Conservation (phyloP, 345 rosid genomes). For the Psidium friedrichsthalianum region DNA sequence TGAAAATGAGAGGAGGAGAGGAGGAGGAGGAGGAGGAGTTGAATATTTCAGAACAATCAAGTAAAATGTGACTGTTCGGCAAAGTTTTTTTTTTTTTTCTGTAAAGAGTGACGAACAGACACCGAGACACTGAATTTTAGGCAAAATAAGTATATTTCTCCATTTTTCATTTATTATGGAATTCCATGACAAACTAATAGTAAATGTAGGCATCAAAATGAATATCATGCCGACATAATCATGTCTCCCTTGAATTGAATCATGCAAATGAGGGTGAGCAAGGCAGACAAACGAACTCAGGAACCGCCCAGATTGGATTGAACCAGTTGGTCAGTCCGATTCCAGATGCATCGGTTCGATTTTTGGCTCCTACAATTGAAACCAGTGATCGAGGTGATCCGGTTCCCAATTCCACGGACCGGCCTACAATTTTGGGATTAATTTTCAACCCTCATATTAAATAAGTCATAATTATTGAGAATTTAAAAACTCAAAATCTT, state of each 20-base stretch:
- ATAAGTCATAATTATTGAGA: too few relatives aligned
- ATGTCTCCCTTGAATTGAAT: not conserved
- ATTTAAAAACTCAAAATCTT: too few relatives aligned
- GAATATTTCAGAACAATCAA: not conserved
- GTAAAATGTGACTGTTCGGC: not conserved
- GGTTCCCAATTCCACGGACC: fast-evolving
- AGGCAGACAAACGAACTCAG: too few relatives aligned
- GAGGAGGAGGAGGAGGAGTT: too few relatives aligned
- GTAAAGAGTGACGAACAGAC: not conserved
- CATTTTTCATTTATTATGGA: not conserved
- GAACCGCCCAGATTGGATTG: too few relatives aligned
- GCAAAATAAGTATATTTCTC: not conserved
- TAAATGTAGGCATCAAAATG: not conserved
- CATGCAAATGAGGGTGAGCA: too few relatives aligned
- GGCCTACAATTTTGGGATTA: too few relatives aligned
- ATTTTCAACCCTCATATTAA: too few relatives aligned
- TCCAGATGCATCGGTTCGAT: too few relatives aligned
- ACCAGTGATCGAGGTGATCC: too few relatives aligned
- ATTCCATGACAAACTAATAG: not conserved
- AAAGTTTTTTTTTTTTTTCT: not conserved
- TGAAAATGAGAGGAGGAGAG: not conserved
- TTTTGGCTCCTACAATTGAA: too few relatives aligned
- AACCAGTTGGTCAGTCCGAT: too few relatives aligned
- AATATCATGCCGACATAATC: not conserved
- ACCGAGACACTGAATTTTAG: not conserved